phyloP scores from a whole-genome alignment of 257 asterid species.

The Perilla frutescens region DNA sequence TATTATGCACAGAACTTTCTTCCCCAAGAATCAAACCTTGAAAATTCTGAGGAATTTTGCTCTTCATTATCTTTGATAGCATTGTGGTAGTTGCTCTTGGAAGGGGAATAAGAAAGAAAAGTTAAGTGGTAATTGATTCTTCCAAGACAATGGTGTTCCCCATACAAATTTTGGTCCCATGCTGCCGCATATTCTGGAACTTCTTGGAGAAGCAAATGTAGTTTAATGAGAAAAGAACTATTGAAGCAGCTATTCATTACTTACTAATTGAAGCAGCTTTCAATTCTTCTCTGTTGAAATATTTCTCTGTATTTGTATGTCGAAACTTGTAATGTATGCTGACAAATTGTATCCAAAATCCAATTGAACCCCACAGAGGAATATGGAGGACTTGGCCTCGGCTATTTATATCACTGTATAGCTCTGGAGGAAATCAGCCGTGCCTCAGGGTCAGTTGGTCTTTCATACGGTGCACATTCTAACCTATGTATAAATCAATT shows the following conservation, averaged over 20 bases:
- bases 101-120: neutral
- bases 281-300: neutral
- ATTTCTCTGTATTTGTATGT: constrained; percentile 9
- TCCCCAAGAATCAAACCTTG: neutral
- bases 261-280: constrained; percentile 9
- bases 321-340: constrained; percentile 28
- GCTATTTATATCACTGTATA: constrained; percentile 95
- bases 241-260: neutral
- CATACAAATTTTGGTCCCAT: neutral
- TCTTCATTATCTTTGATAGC: too few relatives aligned
- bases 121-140: neutral
- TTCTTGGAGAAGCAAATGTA: neutral
- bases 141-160: neutral
- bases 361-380: constrained; percentile 60
- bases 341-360: constrained; percentile 29
- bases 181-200: constrained; percentile 4
- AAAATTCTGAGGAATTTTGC: neutral
- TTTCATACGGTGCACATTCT: constrained; percentile 98
- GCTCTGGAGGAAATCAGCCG: constrained; percentile 99
- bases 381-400: constrained; percentile 99
- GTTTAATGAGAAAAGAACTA: neutral
- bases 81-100: neutral
- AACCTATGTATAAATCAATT: constrained; percentile 91
- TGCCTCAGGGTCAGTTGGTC: constrained; percentile 98
- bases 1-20: neutral